Conservation (phyloP, 208 protist species). For the Trypanosoma cruzi region DNA sequence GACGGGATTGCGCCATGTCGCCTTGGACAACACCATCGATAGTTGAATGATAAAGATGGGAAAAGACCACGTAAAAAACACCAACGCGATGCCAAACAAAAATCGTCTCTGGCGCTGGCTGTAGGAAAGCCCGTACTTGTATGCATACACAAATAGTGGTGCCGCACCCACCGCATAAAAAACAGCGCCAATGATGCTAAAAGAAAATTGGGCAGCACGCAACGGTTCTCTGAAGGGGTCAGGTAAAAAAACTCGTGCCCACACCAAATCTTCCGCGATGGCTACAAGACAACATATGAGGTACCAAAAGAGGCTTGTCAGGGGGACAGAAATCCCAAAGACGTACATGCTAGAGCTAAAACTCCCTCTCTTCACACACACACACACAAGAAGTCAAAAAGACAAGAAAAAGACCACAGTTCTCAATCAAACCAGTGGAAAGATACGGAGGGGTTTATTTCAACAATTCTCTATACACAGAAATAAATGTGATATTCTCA, state of each 20-base stretch:
- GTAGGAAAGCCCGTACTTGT: constrained; percentile 74
- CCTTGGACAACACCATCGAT: constrained; percentile 3
- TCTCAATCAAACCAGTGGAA: constrained; percentile 13
- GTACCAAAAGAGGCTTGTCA: constrained; percentile 69
- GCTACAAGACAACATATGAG: constrained; percentile 54
- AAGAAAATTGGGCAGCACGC: constrained; percentile 48
- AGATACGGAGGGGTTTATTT: too few species aligned
- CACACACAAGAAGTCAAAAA: too few species aligned
- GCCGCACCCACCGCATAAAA: constrained; percentile 39
- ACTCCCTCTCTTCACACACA: neutral
- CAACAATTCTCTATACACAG: too few species aligned
- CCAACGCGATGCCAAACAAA: constrained; percentile 48
- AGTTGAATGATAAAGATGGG: constrained; percentile 65
- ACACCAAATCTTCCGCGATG: constrained; percentile 59
- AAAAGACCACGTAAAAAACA: constrained; percentile 67
- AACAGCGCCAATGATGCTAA: constrained; percentile 58
- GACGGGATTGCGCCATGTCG: constrained; percentile 24
- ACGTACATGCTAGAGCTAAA: constrained; percentile 54
- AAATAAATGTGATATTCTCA: too few species aligned
- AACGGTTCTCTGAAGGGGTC: constrained; percentile 6
- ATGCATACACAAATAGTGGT: constrained; percentile 80
- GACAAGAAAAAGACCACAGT: constrained; percentile 3
- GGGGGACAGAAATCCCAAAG: constrained; percentile 52
- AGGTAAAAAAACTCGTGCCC: constrained; percentile 12
- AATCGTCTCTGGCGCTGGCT: constrained; percentile 33